phyloP scores from a whole-genome alignment of 805 yeast species.

The Wickerhamomyces subpelliculosus region DNA sequence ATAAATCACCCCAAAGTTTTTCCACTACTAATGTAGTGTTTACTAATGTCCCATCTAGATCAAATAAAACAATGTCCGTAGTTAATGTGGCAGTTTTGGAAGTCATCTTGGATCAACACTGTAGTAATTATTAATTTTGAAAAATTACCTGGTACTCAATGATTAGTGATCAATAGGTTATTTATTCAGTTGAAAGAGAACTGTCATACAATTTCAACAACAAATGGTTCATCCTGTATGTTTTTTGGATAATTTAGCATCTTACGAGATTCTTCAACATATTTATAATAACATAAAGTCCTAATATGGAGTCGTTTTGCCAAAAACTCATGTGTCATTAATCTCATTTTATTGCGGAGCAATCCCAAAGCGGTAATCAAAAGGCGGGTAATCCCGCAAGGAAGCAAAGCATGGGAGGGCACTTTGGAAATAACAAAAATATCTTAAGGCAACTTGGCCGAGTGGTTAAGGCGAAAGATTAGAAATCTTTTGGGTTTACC shows the following conservation, averaged over 20 bases:
- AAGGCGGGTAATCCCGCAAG: too few species aligned
- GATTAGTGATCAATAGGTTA: background rate
- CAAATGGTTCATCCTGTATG: too few species aligned
- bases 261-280: too few species aligned
- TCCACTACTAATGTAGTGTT: conserved; percentile 79
- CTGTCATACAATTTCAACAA: too few species aligned
- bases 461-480: conserved; percentile 64
- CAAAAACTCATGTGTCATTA: too few species aligned
- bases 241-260: too few species aligned
- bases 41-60: conserved; percentile 83
- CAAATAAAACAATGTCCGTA: conserved; percentile 44
- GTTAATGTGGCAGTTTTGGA: conserved; percentile 7
- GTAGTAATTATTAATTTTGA: background rate
- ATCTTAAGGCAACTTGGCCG: conserved; percentile 44
- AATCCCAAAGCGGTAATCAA: too few species aligned
- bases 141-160: background rate
- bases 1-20: conserved; percentile 74
- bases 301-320: too few species aligned
- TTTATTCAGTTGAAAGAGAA: too few species aligned
- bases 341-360: too few species aligned
- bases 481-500: conserved; percentile 54
- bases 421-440: background rate
- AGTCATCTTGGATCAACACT: conserved; percentile 9
- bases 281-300: too few species aligned
- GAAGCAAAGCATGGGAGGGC: too few species aligned